Conservation (phyloP, 208 protist species). For the Crithidia acanthocephali region DNA sequence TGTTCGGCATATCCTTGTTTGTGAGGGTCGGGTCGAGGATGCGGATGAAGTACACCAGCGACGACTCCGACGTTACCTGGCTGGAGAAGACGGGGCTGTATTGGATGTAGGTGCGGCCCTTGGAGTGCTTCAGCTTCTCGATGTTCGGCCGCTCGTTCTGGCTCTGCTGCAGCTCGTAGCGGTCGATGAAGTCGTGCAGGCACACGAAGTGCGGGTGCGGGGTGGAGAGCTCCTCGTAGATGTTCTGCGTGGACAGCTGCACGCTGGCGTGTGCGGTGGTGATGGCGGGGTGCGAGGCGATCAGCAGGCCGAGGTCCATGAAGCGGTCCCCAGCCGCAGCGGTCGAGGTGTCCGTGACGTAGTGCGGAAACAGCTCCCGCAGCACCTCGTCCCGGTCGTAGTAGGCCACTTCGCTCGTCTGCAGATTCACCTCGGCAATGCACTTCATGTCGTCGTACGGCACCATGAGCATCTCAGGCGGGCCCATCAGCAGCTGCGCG, state of each 20-base stretch:
- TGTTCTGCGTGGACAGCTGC: slow-evolving; percentile 44
- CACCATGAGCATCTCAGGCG: slow-evolving; percentile 84
- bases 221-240: slow-evolving; percentile 76
- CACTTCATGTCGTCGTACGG: slow-evolving; percentile 75
- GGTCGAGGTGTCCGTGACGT: slow-evolving; percentile 49
- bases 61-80: slow-evolving; percentile 38
- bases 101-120: slow-evolving; percentile 76
- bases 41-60: slow-evolving; percentile 79
- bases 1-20: slow-evolving; percentile 63
- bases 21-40: slow-evolving; percentile 66
- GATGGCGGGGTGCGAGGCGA: slow-evolving; percentile 72
- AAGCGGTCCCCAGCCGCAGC: slow-evolving; percentile 71
- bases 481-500: slow-evolving; percentile 71
- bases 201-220: slow-evolving; percentile 45
- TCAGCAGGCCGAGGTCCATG: slow-evolving; percentile 82
- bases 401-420: slow-evolving; percentile 55
- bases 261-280: slow-evolving; percentile 61
- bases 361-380: slow-evolving; percentile 65
- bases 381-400: slow-evolving; percentile 77
- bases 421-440: slow-evolving; percentile 76
- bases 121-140: slow-evolving; percentile 76
- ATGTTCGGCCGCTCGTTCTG: slow-evolving; percentile 26
- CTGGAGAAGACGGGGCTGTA: slow-evolving; percentile 83
- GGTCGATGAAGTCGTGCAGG: slow-evolving; percentile 68
- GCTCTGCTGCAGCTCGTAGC: slow-evolving; percentile 37